phyloP scores from a whole-genome alignment of 2,329 filamentous ascomycete species.

The Beauveria scarabaeidicola region DNA sequence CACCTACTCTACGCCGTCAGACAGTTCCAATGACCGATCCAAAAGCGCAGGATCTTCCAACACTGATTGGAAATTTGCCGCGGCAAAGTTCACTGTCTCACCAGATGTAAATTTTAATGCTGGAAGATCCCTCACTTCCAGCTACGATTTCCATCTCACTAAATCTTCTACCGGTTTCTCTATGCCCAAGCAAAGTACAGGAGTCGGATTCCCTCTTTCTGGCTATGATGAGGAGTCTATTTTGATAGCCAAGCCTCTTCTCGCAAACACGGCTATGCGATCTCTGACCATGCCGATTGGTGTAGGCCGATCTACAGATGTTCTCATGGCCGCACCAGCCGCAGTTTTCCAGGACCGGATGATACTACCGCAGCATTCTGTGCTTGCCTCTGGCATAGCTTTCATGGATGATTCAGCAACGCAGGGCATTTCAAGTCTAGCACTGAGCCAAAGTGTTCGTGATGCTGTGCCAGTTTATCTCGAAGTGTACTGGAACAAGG shows the following conservation, averaged over 20 bases:
- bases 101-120: background rate
- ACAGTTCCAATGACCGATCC: conserved; percentile 23
- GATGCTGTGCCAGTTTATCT: conserved; percentile 42
- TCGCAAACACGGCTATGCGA: conserved; percentile 34
- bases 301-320: conserved; percentile 39
- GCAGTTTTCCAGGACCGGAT: conserved; percentile 25
- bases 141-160: background rate
- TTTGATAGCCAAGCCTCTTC: conserved; percentile 29
- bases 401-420: background rate
- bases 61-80: conserved; percentile 22
- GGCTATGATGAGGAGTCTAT: conserved; percentile 28
- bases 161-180: background rate
- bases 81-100: background rate
- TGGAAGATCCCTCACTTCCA: background rate
- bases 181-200: background rate
- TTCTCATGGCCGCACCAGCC: conserved; percentile 38
- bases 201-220: conserved; percentile 20
- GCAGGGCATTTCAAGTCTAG: conserved; percentile 3
- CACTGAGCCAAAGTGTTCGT: conserved; percentile 31
- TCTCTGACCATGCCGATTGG: conserved; percentile 40
- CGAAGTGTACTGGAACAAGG: conserved; percentile 44
- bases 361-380: background rate
- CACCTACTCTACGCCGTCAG: conserved; percentile 38
- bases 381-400: background rate
- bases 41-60: conserved; percentile 21